phyloP scores from a whole-genome alignment of 306 rosid genomes.

The Ochetophila trinervis region DNA sequence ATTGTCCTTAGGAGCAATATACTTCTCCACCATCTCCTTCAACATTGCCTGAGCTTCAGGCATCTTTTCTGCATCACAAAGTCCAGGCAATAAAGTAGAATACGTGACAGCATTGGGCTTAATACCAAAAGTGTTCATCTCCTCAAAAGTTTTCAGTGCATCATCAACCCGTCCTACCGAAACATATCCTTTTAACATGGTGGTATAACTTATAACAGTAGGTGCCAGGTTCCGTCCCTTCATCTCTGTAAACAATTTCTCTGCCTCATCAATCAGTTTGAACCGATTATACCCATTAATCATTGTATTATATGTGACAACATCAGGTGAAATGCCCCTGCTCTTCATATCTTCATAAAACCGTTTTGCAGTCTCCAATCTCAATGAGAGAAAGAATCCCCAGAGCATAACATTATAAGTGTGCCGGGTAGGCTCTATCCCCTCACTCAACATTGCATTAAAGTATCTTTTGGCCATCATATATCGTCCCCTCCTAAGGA shows the following conservation, averaged over 20 bases:
- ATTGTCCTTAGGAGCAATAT: constrained; percentile 75
- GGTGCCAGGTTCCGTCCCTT: constrained; percentile 63
- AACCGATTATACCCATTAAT: constrained; percentile 77
- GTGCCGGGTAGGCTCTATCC: constrained; percentile 73
- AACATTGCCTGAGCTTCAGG: constrained; percentile 48
- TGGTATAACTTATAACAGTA: constrained; percentile 76
- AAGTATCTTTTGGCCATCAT: constrained; percentile 92
- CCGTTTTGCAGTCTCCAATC: constrained; percentile 77
- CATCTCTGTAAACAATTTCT: constrained; percentile 71
- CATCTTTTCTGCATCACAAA: constrained; percentile 67
- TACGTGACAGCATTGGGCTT: constrained; percentile 78
- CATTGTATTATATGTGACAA: constrained; percentile 78
- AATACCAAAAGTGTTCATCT: constrained; percentile 68
- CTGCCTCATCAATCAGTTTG: constrained; percentile 75
- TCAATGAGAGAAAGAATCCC: constrained; percentile 83
- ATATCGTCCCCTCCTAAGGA: constrained; percentile 66
- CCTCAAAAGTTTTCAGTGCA: constrained; percentile 51
- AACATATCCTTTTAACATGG: constrained; percentile 76
- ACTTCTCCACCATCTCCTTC: constrained; percentile 71
- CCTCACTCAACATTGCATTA: constrained; percentile 75
- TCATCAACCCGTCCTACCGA: constrained; percentile 54
- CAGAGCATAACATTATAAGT: constrained; percentile 72
- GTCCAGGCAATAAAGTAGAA: constrained; percentile 69
- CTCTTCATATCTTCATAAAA: constrained; percentile 75
- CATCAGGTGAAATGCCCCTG: constrained; percentile 54